Evolutionary conservation across 805 yeast species (phyloP), one percentile per base, ranked within the genome.

Genomic region (Wickerhamiella siamensis): DNA sequence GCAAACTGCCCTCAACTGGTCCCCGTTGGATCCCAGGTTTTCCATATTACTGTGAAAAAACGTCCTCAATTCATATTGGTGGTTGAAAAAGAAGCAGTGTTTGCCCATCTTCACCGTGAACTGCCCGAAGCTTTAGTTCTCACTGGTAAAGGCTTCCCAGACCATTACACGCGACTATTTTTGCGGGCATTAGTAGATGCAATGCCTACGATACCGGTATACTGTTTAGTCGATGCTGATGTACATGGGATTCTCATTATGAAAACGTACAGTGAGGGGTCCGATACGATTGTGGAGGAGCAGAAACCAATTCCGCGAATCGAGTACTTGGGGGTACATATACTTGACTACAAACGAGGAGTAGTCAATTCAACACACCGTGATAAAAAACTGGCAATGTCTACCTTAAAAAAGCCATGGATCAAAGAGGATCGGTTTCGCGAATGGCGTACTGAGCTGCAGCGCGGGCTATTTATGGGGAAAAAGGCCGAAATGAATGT

Each of bases 141-240:
- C 4, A 76, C 83, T 0, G 83, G 81, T 0, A 74, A 72, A 52
- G 86, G 86, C 4, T 77, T 65, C 50, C 83, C 86, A 0, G 86
- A 79, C 53, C 51, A 62, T 10, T 56, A 70, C 4, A 76, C 83
- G 0, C 61, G 66, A 38, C 47, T 52, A 19, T 67, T 77, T 43
- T 47, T 74, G 6, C 36, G 46, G 4, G 46, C 48, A 2, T 39
- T 71, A 10, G 41, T 56, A 10, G 39, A 46, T 3, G 44, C 51
- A 16, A 45, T 57, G n/a, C 62, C 65, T 0, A 38, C 48, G 0
- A 51, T 64, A 1, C 72, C 71, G 1, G 52, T 74, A 1, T 52
- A 55, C 17, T 75, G 70, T 1, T 61, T 72, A 27, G 74, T 76
- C 21, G 86, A 79, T 53, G 68, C 79, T 14, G 86, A 79, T 49